Percentiles rank a stretch among this genome's conserved stretches.
Conservation (phyloP, 2,329 filamentous ascomycete species). For the Ilyonectria robusta region DNA sequence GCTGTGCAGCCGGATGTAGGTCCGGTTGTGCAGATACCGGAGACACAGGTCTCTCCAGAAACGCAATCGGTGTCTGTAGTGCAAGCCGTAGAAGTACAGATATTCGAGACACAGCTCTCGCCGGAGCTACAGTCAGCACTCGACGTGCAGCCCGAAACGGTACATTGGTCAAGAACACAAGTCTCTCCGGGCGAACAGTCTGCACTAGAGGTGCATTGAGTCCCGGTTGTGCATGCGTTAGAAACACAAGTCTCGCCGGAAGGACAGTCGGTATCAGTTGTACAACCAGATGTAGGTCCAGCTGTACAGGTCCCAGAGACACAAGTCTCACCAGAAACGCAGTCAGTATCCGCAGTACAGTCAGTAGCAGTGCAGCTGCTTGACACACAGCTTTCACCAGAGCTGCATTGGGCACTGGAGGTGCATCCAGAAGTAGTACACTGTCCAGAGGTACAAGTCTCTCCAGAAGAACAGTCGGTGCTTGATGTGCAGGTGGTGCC, state of each 20-base stretch:
- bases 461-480: constrained; percentile 4
- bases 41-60: constrained; percentile 1
- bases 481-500: not conserved
- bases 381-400: not conserved
- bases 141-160: not conserved
- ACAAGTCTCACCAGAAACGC: constrained; percentile 5
- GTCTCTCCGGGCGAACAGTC: constrained; percentile 5
- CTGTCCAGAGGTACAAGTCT: not conserved
- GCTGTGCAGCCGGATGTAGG: not conserved
- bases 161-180: not conserved
- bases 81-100: not conserved
- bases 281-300: not conserved
- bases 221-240: not conserved
- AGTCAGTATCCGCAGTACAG: not conserved
- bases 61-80: not conserved
- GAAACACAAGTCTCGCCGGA: not conserved
- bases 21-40: not conserved
- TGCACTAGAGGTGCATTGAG: not conserved
- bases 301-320: not conserved
- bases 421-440: not conserved
- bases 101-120: not conserved
- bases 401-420: not conserved
- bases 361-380: not conserved
- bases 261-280: not conserved
- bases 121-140: not conserved